Conservation (phyloP, 2,329 filamentous ascomycete species). For the Fusarium armeniacum region DNA sequence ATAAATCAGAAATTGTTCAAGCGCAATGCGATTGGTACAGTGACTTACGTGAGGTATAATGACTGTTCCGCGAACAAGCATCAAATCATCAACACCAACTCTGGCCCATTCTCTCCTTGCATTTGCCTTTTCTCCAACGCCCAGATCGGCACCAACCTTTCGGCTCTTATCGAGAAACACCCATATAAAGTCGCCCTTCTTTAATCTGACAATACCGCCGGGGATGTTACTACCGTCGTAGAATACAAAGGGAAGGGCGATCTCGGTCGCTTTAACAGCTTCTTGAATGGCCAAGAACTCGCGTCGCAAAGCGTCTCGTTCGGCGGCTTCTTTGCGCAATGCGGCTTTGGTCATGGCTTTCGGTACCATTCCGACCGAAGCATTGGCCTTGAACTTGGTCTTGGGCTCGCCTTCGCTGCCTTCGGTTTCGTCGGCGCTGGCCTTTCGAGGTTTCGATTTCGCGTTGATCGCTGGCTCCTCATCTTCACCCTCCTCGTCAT, state of each 20-base stretch:
- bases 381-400: conserved; percentile 72
- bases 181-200: conserved; percentile 95
- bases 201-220: conserved; percentile 85
- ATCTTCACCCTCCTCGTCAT: conserved; percentile 75
- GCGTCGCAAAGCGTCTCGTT: conserved; percentile 81
- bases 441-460: conserved; percentile 54
- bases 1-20: conserved; percentile 39
- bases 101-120: conserved; percentile 87
- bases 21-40: conserved; percentile 1
- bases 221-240: conserved; percentile 94
- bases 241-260: conserved; percentile 94
- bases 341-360: conserved; percentile 79
- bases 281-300: conserved; percentile 90
- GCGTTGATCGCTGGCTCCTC: conserved; percentile 55
- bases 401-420: conserved; percentile 39
- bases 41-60: conserved; percentile 91
- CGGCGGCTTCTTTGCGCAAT: conserved; percentile 81
- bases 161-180: conserved; percentile 91
- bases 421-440: conserved; percentile 54
- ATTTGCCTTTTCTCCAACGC: conserved; percentile 77
- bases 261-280: conserved; percentile 87
- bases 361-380: conserved; percentile 73
- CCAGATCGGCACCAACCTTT: conserved; percentile 88
- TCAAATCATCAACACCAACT: conserved; percentile 93
- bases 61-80: conserved; percentile 90